phyloP scores from a whole-genome alignment of 257 asterid species.

The Eucommia ulmoides region DNA sequence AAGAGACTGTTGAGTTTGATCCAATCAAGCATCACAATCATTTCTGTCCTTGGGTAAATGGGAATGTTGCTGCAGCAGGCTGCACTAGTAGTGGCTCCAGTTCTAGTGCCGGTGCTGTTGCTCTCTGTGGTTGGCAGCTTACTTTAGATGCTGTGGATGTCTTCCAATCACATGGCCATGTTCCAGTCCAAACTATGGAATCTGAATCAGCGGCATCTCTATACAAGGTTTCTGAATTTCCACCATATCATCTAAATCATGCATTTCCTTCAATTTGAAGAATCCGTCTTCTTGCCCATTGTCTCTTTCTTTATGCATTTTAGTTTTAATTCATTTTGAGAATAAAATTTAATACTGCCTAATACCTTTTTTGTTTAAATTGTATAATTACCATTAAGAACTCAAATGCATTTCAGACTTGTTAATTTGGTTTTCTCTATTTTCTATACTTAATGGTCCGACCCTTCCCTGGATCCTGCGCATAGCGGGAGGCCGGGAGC shows the following conservation, averaged over 20 bases:
- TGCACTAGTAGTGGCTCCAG: conserved; percentile 69
- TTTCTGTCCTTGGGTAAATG: conserved; percentile 98
- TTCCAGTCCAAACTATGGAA: conserved; percentile 80
- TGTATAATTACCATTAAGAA: too few relatives aligned
- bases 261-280: background rate
- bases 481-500: too few relatives aligned
- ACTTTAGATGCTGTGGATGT: conserved; percentile 95
- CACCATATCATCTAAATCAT: too few relatives aligned
- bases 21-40: conserved; percentile 87
- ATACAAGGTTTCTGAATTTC: conserved; percentile 47
- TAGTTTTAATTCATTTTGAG: too few relatives aligned
- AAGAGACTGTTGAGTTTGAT: conserved; percentile 79
- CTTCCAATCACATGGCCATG: conserved; percentile 74
- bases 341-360: too few relatives aligned
- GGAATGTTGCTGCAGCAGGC: conserved; percentile 98
- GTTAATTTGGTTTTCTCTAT: too few relatives aligned
- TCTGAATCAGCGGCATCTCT: conserved; percentile 99
- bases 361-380: too few relatives aligned
- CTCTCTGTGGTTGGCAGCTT: conserved; percentile 94
- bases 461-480: too few relatives aligned
- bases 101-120: conserved; percentile 60
- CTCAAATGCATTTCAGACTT: background rate
- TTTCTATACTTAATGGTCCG: too few relatives aligned
- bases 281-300: too few relatives aligned
- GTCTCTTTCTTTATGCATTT: too few relatives aligned